A percentile compares a stretch with the other conserved stretches of the same genome.
Conservation (phyloP, 768 basidiomycete species). For the Suillus americanus region DNA sequence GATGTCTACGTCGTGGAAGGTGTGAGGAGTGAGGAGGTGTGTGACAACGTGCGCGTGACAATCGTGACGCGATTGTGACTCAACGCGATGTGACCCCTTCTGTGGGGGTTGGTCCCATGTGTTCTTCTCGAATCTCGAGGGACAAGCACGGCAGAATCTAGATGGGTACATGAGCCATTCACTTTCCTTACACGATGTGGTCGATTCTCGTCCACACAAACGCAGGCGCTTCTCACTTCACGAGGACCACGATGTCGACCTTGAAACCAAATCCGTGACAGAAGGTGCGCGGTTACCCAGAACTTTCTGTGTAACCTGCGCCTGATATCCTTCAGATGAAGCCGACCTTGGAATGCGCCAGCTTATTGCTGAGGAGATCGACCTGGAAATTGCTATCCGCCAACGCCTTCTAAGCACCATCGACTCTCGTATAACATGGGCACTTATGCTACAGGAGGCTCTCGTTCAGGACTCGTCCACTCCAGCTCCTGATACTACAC, state of each 20-base stretch:
- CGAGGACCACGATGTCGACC: conserved; percentile 13
- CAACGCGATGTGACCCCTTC: conserved; percentile 1
- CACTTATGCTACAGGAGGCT: conserved; percentile 38
- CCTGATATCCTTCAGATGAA: conserved; percentile 10
- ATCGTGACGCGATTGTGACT: conserved; percentile 8
- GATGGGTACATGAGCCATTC: conserved; percentile 28
- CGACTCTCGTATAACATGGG: conserved; percentile 47
- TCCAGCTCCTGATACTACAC: conserved; percentile 11
- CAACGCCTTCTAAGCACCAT: conserved; percentile 41
- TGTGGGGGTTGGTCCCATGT: not conserved
- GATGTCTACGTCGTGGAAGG: not conserved
- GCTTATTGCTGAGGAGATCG: conserved; percentile 37
- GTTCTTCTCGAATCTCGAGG: not conserved
- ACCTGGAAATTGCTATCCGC: conserved; percentile 43
- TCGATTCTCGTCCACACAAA: conserved; percentile 11
- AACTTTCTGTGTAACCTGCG: not conserved
- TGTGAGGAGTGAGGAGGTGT: conserved; percentile 5
- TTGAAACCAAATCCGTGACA: conserved; percentile 9
- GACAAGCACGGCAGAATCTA: not conserved
- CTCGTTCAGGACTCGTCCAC: conserved; percentile 21
- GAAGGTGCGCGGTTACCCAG: conserved; percentile 18
- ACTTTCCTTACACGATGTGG: conserved; percentile 16
- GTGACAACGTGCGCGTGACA: conserved; percentile 7
- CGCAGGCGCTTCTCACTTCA: conserved; percentile 11
- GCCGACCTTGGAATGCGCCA: conserved; percentile 17